phyloP scores from a whole-genome alignment of 805 yeast species.

The Saccharomyces mikatae region DNA sequence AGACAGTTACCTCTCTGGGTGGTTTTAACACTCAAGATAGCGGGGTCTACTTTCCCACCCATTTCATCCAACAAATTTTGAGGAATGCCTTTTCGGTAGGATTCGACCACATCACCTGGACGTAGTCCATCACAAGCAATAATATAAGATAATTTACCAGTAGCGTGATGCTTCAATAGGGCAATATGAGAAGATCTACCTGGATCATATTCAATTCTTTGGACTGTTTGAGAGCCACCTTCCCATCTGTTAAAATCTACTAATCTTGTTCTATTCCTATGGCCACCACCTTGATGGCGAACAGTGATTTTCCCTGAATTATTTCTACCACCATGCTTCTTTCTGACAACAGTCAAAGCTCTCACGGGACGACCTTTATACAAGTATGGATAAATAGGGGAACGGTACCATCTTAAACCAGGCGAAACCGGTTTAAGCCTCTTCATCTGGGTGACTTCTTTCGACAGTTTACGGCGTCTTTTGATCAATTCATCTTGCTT shows the following conservation, averaged over 20 bases:
- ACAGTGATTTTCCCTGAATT: conserved; percentile 80
- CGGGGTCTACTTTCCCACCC: conserved; percentile 91
- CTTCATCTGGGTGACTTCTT: conserved; percentile 64
- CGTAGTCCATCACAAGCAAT: conserved; percentile 89
- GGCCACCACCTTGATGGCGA: conserved; percentile 96
- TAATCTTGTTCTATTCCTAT: conserved; percentile 75
- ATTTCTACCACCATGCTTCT: conserved; percentile 81
- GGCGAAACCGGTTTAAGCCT: conserved; percentile 77
- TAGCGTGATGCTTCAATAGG: conserved; percentile 53
- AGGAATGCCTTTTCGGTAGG: conserved; percentile 85
- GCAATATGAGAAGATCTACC: conserved; percentile 92
- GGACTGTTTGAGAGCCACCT: conserved; percentile 69
- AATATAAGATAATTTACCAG: conserved; percentile 66
- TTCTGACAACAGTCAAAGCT: conserved; percentile 64
- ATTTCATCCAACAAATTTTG: conserved; percentile 62
- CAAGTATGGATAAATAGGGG: conserved; percentile 79
- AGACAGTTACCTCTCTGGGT: conserved; percentile 92
- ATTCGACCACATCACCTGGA: conserved; percentile 85
- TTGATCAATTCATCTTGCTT: conserved; percentile 64
- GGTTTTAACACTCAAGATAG: conserved; percentile 75
- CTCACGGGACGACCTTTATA: conserved; percentile 78
- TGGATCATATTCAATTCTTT: conserved; percentile 92
- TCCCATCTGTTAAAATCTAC: conserved; percentile 65
- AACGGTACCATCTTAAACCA: conserved; percentile 78
- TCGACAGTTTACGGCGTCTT: conserved; percentile 65